Evolutionary conservation across 306 rosid genomes (phyloP).

Genomic region (Prunus padus): DNA sequence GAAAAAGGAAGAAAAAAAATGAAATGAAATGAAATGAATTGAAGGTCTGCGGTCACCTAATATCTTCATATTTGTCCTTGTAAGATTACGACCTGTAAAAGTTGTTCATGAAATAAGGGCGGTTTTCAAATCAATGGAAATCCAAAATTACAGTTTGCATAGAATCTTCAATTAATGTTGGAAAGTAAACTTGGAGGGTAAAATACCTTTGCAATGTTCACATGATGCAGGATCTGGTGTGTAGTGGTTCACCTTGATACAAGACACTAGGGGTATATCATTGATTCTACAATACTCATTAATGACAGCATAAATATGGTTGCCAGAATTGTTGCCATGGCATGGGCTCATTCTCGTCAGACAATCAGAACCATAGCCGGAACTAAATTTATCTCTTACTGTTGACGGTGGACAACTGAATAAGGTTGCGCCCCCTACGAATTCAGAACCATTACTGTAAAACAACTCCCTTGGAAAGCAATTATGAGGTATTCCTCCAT

Average conservation of each 20-base stretch:
- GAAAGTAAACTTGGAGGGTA: not conserved
- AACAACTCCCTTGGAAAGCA: slow-evolving; percentile 11
- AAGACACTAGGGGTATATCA: not conserved
- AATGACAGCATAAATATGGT: slow-evolving; percentile 5
- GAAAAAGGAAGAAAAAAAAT: not conserved
- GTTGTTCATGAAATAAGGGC: not conserved
- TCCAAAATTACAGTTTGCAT: not conserved
- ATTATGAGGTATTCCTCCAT: not conserved
- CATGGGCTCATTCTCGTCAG: not conserved
- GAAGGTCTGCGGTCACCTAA: not conserved
- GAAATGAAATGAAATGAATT: too few species aligned
- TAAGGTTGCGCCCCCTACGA: not conserved
- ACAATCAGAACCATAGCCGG: too few species aligned
- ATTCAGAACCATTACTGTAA: not conserved
- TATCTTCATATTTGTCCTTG: not conserved
- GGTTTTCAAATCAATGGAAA: not conserved
- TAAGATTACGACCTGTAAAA: not conserved
- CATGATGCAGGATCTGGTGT: slow-evolving; percentile 15
- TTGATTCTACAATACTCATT: fast-evolving
- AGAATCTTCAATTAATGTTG: too few species aligned
- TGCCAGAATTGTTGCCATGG: slow-evolving; percentile 3
- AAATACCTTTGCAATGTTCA: slow-evolving; percentile 17
- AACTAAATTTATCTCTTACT: not conserved
- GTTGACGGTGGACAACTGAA: slow-evolving; percentile 31
- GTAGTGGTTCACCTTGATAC: slow-evolving; percentile 29